These are phyloP conservation scores for Annona squamosa DNA, from an alignment of 164 flowering plant species.

Conservation along the genomic window DNA sequence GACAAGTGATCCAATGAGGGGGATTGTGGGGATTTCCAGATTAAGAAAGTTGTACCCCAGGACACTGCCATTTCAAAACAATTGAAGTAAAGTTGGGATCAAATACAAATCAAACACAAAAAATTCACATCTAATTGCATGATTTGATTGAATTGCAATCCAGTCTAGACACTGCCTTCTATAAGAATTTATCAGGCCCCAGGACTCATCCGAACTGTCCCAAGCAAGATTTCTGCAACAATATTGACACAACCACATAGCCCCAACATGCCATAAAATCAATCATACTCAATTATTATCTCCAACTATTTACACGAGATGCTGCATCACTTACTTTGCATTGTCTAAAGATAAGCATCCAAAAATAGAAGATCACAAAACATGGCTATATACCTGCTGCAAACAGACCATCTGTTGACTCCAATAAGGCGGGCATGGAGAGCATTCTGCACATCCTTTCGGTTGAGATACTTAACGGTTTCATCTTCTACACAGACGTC, in stretches of 20 bases:
- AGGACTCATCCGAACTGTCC: too few relatives aligned
- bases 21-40: constrained; percentile 75
- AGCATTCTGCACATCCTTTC: constrained; percentile 72
- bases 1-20: constrained; percentile 49
- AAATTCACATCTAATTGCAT: background rate
- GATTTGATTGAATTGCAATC: background rate
- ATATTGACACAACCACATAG: too few relatives aligned
- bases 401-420: constrained; percentile 60
- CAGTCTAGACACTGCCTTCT: background rate
- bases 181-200: too few relatives aligned
- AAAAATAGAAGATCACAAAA: background rate
- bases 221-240: too few relatives aligned
- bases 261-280: too few relatives aligned
- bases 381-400: constrained; percentile 61
- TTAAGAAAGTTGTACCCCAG: constrained; percentile 69
- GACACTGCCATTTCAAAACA: constrained; percentile 27
- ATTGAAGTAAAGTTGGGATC: background rate
- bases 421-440: constrained; percentile 84
- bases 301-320: too few relatives aligned
- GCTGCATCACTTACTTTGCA: too few relatives aligned
- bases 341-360: background rate
- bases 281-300: too few relatives aligned
- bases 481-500: constrained; percentile 96
- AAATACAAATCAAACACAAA: background rate
- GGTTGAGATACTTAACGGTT: constrained; percentile 63